Conservation (phyloP, 805 yeast genomes). For the Cyberlindnera mycetangii region DNA sequence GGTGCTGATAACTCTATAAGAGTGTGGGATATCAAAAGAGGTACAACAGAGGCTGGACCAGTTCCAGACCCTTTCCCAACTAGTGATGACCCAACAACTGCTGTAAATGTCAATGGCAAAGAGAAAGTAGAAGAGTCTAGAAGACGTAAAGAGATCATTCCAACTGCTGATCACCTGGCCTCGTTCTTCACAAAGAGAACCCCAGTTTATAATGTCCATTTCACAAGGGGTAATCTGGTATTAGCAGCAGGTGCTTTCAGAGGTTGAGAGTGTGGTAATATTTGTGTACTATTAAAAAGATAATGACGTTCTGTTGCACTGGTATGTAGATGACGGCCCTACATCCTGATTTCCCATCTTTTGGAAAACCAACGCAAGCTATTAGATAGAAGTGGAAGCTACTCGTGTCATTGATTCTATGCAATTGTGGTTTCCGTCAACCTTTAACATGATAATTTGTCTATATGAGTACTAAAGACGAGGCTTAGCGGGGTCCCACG, state of each 20-base stretch:
- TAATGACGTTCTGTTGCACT: too few species aligned
- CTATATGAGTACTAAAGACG: constrained; percentile 28
- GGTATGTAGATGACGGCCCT: too few species aligned
- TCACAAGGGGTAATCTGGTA: constrained; percentile 86
- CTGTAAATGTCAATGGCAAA: constrained; percentile 26
- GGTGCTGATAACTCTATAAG: constrained; percentile 92
- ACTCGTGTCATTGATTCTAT: too few species aligned
- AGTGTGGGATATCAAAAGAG: constrained; percentile 92
- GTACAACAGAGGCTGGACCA: constrained; percentile 75
- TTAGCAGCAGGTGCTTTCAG: constrained; percentile 88
- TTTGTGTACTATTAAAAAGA: neutral
- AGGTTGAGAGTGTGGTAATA: too few species aligned
- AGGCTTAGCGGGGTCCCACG: constrained; percentile 90
- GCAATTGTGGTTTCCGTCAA: too few species aligned
- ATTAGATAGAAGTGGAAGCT: neutral
- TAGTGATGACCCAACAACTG: constrained; percentile 17
- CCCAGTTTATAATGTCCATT: constrained; percentile 89
- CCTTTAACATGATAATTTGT: too few species aligned
- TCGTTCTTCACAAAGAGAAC: constrained; percentile 92
- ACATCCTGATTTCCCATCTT: too few species aligned
- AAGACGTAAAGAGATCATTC: constrained; percentile 67
- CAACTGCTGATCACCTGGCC: constrained; percentile 87
- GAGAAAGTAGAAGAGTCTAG: constrained; percentile 45
- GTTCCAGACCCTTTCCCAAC: constrained; percentile 67
- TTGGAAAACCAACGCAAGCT: too few species aligned